Conservation (phyloP, 192 early-diverging fungal genomes). For the Coemansia erecta region DNA sequence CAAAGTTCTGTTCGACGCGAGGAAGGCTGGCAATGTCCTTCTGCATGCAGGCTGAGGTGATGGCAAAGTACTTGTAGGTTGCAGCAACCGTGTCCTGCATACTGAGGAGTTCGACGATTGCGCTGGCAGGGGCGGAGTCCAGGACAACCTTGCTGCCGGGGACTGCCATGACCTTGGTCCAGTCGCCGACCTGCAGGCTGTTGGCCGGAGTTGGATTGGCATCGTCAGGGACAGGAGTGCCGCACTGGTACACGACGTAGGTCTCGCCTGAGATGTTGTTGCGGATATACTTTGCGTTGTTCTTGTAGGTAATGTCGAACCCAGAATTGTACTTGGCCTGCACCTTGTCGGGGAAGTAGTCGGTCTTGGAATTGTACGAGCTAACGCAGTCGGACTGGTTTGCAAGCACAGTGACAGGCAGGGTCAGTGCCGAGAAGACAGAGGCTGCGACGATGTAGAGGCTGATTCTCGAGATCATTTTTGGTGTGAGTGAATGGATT, state of each 20-base stretch:
- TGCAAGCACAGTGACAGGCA: conserved; percentile 6
- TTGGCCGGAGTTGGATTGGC: conserved; percentile 48
- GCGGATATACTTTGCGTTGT: conserved; percentile 65
- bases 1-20: conserved; percentile 35
- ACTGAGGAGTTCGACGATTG: conserved; percentile 43
- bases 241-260: conserved; percentile 73
- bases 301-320: conserved; percentile 61
- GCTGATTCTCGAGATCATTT: conserved; percentile 30
- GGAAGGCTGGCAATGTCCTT: conserved; percentile 50
- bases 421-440: conserved; percentile 9
- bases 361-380: conserved; percentile 24
- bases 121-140: conserved; percentile 44
- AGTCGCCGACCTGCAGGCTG: conserved; percentile 48
- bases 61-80: conserved; percentile 33
- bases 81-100: conserved; percentile 33
- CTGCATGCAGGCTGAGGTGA: conserved; percentile 56
- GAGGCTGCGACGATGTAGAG: conserved; percentile 10
- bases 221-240: conserved; percentile 55
- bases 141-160: conserved; percentile 43
- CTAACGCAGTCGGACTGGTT: conserved; percentile 37
- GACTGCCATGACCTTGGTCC: conserved; percentile 38
- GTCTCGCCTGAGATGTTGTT: conserved; percentile 56
- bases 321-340: conserved; percentile 55
- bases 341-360: conserved; percentile 56
- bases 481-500: background rate